These are phyloP conservation scores for Cryphonectria radicalis DNA, from an alignment of 2,329 filamentous ascomycete genomes.

Conservation along the genomic window DNA sequence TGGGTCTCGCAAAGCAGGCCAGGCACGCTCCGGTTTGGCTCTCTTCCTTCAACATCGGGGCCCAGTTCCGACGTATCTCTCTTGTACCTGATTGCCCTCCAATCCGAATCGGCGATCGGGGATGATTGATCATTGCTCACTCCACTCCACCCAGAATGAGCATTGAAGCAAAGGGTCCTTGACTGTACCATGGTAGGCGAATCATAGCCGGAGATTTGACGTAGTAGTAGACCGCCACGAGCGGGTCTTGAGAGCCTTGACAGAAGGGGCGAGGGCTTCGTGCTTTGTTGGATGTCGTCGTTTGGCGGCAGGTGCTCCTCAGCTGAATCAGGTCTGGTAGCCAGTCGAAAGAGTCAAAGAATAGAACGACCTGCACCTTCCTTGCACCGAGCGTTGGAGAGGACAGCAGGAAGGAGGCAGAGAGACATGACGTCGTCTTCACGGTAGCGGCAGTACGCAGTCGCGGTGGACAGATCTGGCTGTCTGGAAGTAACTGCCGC, in stretches of 20 bases:
- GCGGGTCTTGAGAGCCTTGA: not conserved
- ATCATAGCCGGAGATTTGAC: not conserved
- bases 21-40: slow-evolving; percentile 25
- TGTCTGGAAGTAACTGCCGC: not conserved
- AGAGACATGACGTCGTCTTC: not conserved
- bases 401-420: not conserved
- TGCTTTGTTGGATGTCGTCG: not conserved
- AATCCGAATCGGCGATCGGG: slow-evolving; percentile 3
- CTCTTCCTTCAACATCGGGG: slow-evolving; percentile 9
- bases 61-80: slow-evolving; percentile 2
- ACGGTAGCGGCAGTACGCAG: not conserved
- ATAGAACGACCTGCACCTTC: not conserved
- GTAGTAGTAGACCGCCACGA: not conserved
- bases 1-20: slow-evolving; percentile 19
- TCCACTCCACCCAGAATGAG: not conserved
- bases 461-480: not conserved
- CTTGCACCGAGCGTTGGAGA: not conserved
- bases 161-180: not conserved
- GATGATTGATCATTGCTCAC: not conserved
- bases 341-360: not conserved
- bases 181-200: not conserved
- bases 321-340: no score
- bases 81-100: not conserved
- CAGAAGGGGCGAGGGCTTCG: not conserved
- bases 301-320: not conserved